Base-by-base conservation (phyloP, 2,329 filamentous ascomycete genomes). In the Trichoderma atrobrunneum region DNA sequence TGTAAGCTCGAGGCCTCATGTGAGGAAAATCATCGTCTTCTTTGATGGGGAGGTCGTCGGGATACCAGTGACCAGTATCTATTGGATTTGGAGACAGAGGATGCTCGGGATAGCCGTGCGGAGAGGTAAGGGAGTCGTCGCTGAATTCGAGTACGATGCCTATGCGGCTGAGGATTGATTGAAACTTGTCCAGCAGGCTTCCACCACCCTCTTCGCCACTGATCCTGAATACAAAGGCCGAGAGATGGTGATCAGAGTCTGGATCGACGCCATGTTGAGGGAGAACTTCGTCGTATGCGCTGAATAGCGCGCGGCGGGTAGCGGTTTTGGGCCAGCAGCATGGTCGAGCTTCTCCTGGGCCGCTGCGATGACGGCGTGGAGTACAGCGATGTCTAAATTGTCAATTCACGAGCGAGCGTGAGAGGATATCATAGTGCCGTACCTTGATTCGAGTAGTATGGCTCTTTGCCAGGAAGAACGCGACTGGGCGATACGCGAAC, bases 301-400 rank as follows among this genome's bases (percentile, higher is more conserved):
- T 87, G 81, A 97, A 97, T 21, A 97, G 87, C 11, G 93, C 93
- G 90, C 90, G 72, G 92, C 93, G 4, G 93, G 91, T 26, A 92
- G 85, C 70, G 88, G 87, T 76, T 92, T 88, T 63, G 87, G 86
- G 71, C 90, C 87, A 1, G 89, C 84, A 2, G 89, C 83, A 12
- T 81, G 81, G 60, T 87, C 83, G 68, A 89, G 85, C 34, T 92
- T 86, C 54, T 88, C 84, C 82, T 95, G 89, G 57, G 93, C 94
- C 76, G 87, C 86, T 73, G 86, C 84, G 77, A 97, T 90, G 77
- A 97, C 93, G 72, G 92, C 87, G 81, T 94, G 92, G 72, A 97
- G 86, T 74, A 94, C 87, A 74, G 88, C 87, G 80, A 97, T 92
- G 84, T 97, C 95, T 94, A 48, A 8, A 32, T n/a, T 36, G 36